Base-by-base conservation (phyloP, 345 rosid species). In the Abelmoschus esculentus region DNA sequence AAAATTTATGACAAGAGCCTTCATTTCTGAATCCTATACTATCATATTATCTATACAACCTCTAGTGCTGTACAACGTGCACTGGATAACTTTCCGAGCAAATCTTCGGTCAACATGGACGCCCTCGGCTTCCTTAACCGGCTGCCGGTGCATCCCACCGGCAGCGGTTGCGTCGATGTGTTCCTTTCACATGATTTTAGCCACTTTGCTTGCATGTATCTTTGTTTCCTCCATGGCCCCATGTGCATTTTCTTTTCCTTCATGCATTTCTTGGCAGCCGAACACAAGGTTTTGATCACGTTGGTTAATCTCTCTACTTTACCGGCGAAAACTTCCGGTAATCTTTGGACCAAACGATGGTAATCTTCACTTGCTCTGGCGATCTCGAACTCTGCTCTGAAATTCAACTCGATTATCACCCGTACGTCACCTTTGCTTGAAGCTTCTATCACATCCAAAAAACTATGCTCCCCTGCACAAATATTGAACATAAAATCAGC, bases 201-300 rank as follows among this genome's bases (percentile, higher is more conserved):
- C 89, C 89, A 85, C 72, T 85, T 85, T 1, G 85, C 82, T 53
- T 79, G 85, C 89, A 85, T 81, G 75, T 85, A 85, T 42, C 83
- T 75, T 0, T 77, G 84, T 71, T 81, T 85, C 72, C 89, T 77
- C 89, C 89, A 85, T 46, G 89, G 89, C 17, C 85, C 89, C 80
- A 85, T 59, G 50, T 85, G 89, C 83, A 85, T 82, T 70, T 76
- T 83, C 78, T 81, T 85, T 54, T 81, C 83, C 80, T 78, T 83
- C 86, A 85, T 83, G 78, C 89, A 85, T 60, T 76, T 83, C 73
- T 85, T 85, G 1, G 86, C 89, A 1, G 86, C 86, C 61, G 14
- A 56, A 53, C 89, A 85, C 17, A 83, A 17, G 15, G 70, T 74
- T 67, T 79, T 83, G 5, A 83, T 81, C 47, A 79, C 80, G 53